Evolutionary conservation across 73 alveolate genomes (phyloP).

Genomic region (Tetrahymena malaccensis): DNA sequence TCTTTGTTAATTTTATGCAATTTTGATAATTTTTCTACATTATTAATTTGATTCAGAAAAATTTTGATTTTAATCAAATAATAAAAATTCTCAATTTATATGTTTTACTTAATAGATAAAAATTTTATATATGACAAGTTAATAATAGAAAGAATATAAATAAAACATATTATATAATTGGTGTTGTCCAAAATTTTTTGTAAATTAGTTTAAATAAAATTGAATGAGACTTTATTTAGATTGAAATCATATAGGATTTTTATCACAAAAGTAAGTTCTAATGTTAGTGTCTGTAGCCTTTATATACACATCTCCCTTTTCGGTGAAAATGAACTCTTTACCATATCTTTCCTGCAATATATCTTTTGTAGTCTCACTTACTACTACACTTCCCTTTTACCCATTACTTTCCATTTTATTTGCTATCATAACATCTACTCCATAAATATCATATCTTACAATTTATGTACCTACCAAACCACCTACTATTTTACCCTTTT

Average conservation of each 20-base stretch:
- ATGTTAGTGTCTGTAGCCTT: conserved; percentile 14
- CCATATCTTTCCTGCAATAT: not conserved
- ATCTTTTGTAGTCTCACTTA: conserved; percentile 5
- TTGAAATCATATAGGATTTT: not conserved
- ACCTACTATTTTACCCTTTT: conserved; percentile 45
- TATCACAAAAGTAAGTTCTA: not conserved
- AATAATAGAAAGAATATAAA: no score
- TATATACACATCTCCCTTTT: conserved; percentile 7
- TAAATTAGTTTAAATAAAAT: not conserved
- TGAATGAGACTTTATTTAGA: not conserved
- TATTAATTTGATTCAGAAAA: no score
- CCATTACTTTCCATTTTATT: conserved; percentile 42
- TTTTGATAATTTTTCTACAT: no score
- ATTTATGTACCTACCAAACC: conserved; percentile 38
- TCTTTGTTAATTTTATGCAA: no score
- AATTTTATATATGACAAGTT: no score
- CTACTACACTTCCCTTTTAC: conserved; percentile 9
- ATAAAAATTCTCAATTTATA: no score
- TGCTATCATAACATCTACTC: conserved; percentile 35
- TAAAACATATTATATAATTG: no score
- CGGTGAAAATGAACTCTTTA: not conserved
- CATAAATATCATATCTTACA: conserved; percentile 36
- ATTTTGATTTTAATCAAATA: no score
- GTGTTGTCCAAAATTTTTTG: not conserved
- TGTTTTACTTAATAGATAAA: no score